A percentile compares a stretch with the other conserved stretches of the same genome.
These are phyloP conservation scores for Myochromella boudieri DNA, from an alignment of 768 basidiomycete species.

Conservation along the genomic window DNA sequence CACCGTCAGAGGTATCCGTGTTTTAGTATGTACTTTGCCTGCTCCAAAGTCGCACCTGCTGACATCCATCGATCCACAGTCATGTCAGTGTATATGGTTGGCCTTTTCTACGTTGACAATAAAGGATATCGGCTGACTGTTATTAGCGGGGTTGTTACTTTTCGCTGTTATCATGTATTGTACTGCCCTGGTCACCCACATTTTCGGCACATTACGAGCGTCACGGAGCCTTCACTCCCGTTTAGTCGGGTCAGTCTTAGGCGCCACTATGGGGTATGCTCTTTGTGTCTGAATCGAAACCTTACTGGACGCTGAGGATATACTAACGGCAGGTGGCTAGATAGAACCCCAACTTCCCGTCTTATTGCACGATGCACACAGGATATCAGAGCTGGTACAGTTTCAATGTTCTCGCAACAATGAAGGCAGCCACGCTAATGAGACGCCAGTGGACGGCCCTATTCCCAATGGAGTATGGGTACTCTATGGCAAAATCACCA, in stretches of 20 bases:
- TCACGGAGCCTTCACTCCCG: slow-evolving; percentile 49
- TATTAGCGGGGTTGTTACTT: slow-evolving; percentile 29
- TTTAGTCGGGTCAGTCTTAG: slow-evolving; percentile 51
- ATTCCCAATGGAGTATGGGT: slow-evolving; percentile 24
- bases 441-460: slow-evolving; percentile 48
- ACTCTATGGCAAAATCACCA: slow-evolving; percentile 25
- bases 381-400: slow-evolving; percentile 47
- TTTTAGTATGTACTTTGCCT: slow-evolving; percentile 27
- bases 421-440: slow-evolving; percentile 21
- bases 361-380: slow-evolving; percentile 65
- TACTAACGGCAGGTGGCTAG: slow-evolving; percentile 41
- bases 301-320: not conserved
- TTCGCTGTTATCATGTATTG: slow-evolving; percentile 28
- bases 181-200: slow-evolving; percentile 33
- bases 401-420: slow-evolving; percentile 8
- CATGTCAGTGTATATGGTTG: slow-evolving; percentile 44
- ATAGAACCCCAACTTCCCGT: slow-evolving; percentile 43
- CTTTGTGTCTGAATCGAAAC: not conserved
- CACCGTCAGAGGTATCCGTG: slow-evolving; percentile 30
- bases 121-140: not conserved
- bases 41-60: not conserved
- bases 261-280: slow-evolving; percentile 56
- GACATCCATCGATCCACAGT: slow-evolving; percentile 25
- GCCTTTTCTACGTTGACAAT: not conserved
- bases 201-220: slow-evolving; percentile 48